Conservation (phyloP, 1,284 basidiomycete genomes). For the Exobasidium rhododendri region DNA sequence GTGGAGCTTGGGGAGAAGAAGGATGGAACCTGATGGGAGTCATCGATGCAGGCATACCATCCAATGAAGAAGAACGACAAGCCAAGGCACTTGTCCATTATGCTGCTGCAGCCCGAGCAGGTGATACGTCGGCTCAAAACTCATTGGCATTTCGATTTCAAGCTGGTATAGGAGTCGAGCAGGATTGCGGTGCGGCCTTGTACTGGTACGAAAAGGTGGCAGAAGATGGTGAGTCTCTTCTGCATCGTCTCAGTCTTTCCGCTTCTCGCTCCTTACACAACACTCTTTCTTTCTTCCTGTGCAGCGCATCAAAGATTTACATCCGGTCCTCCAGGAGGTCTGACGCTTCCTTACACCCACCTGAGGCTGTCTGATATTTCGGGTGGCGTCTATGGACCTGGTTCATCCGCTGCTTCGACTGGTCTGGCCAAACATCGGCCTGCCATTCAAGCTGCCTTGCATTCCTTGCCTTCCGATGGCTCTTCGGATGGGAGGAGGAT, state of each 20-base stretch:
- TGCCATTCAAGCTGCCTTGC: constrained; percentile 70
- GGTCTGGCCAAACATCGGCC: constrained; percentile 64
- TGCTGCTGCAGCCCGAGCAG: constrained; percentile 84
- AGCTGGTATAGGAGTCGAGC: constrained; percentile 76
- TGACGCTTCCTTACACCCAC: constrained; percentile 75
- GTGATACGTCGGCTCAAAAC: constrained; percentile 83
- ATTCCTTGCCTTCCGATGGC: constrained; percentile 27
- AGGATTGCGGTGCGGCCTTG: constrained; percentile 62
- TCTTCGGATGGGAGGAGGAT: constrained; percentile 30
- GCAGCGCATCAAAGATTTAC: constrained; percentile 71
- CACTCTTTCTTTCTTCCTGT: no score
- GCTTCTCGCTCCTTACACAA: constrained; percentile 4
- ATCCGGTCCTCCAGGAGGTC: constrained; percentile 84
- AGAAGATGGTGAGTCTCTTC: background rate
- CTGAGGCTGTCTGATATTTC: constrained; percentile 82
- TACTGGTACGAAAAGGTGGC: constrained; percentile 43
- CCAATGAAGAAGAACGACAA: background rate
- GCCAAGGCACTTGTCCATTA: constrained; percentile 78
- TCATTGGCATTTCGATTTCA: constrained; percentile 90
- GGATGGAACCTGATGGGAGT: background rate
- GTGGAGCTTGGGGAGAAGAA: constrained; percentile 20
- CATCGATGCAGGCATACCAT: background rate
- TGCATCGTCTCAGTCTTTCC: constrained; percentile 9
- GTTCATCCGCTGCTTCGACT: constrained; percentile 78
- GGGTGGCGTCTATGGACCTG: constrained; percentile 88